phyloP scores from a whole-genome alignment of 2,329 filamentous ascomycete species.

The Colletotrichum viniferum region DNA sequence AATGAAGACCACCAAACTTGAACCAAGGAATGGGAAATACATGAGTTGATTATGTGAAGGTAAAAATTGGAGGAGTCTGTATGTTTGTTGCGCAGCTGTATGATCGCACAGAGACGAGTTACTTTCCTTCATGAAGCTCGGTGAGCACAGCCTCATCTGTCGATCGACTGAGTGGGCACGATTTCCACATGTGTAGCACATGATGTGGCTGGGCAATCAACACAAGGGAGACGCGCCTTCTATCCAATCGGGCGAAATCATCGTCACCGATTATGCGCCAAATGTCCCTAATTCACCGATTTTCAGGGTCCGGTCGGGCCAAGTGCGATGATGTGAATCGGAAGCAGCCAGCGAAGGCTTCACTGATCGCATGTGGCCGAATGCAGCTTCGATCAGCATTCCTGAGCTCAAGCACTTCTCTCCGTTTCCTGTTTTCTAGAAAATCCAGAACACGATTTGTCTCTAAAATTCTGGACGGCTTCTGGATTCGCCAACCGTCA shows the following conservation, averaged over 20 bases:
- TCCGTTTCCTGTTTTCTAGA: neutral
- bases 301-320: neutral
- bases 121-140: neutral
- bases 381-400: neutral
- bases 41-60: neutral
- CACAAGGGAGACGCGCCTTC: neutral
- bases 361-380: neutral
- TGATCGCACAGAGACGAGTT: neutral
- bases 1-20: too few species aligned
- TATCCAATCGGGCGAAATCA: neutral
- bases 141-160: neutral
- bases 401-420: neutral
- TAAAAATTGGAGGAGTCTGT: fast-evolving
- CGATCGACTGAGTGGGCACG: neutral
- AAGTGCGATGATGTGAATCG: neutral
- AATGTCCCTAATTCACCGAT: neutral
- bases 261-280: neutral
- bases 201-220: neutral
- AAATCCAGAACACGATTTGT: neutral
- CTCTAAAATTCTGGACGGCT: neutral
- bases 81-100: neutral
- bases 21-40: neutral
- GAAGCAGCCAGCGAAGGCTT: neutral
- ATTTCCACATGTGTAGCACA: neutral
- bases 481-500: neutral